Conservation (phyloP, 805 yeast species). For the Cyberlindnera veronae region DNA sequence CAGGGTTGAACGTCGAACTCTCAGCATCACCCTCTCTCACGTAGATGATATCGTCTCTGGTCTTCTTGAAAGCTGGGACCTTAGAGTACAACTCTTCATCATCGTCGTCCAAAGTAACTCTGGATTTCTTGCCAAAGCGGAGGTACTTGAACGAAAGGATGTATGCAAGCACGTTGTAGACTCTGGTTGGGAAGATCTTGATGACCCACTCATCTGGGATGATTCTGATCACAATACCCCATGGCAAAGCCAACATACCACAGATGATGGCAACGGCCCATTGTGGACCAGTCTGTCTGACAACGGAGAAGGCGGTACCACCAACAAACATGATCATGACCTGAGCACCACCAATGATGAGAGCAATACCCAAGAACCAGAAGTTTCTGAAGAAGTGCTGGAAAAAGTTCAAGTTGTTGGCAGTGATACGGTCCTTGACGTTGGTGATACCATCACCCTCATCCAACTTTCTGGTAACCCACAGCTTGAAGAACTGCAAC, state of each 20-base stretch:
- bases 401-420: slow-evolving; percentile 74
- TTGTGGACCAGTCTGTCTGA: slow-evolving; percentile 74
- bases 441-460: slow-evolving; percentile 68
- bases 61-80: slow-evolving; percentile 32
- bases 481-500: slow-evolving; percentile 93
- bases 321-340: slow-evolving; percentile 93
- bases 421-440: slow-evolving; percentile 55
- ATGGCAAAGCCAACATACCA: slow-evolving; percentile 47
- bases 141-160: slow-evolving; percentile 21
- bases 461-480: slow-evolving; percentile 87
- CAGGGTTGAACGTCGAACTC: slow-evolving; percentile 22
- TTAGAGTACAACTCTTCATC: slow-evolving; percentile 24
- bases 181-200: slow-evolving; percentile 58
- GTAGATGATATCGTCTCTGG: slow-evolving; percentile 29
- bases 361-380: slow-evolving; percentile 72
- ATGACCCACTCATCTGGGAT: slow-evolving; percentile 79
- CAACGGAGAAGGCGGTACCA: slow-evolving; percentile 88
- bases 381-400: slow-evolving; percentile 77
- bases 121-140: slow-evolving; percentile 9
- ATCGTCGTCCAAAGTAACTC: slow-evolving; percentile 7
- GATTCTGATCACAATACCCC: slow-evolving; percentile 71
- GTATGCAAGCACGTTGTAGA: slow-evolving; percentile 16
- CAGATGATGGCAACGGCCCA: slow-evolving; percentile 53
- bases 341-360: slow-evolving; percentile 79
- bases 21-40: slow-evolving; percentile 24